phyloP scores from a whole-genome alignment of 2,329 filamentous ascomycete species.

The Venturia carpophila region DNA sequence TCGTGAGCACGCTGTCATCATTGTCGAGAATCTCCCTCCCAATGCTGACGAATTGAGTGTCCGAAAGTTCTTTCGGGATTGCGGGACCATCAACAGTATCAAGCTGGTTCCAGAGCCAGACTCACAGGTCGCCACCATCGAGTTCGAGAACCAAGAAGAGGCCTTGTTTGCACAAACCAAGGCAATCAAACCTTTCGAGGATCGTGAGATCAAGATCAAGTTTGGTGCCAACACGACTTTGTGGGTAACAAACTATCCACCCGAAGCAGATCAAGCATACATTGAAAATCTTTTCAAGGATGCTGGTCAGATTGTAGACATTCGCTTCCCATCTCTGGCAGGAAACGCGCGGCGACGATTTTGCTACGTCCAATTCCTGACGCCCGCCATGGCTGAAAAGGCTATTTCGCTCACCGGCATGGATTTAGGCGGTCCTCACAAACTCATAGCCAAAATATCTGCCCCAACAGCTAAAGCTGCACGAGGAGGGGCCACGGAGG shows the following conservation, averaged over 20 bases:
- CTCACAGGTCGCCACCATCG: slow-evolving; percentile 65
- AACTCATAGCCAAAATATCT: slow-evolving; percentile 72
- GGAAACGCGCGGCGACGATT: slow-evolving; percentile 84
- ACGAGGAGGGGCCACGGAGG: slow-evolving; percentile 71
- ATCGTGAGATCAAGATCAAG: slow-evolving; percentile 63
- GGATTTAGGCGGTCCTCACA: slow-evolving; percentile 58
- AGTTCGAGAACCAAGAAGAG: slow-evolving; percentile 76
- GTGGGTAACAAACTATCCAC: slow-evolving; percentile 85
- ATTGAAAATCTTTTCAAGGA: slow-evolving; percentile 55
- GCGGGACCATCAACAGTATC: slow-evolving; percentile 74
- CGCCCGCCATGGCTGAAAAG: slow-evolving; percentile 27
- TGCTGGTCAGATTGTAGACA: slow-evolving; percentile 73
- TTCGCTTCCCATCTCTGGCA: slow-evolving; percentile 87
- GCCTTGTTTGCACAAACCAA: slow-evolving; percentile 72
- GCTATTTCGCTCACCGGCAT: slow-evolving; percentile 68
- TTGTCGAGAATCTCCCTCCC: slow-evolving; percentile 67
- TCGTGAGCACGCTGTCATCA: slow-evolving; percentile 79
- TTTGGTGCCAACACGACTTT: slow-evolving; percentile 72
- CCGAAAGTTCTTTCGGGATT: slow-evolving; percentile 85
- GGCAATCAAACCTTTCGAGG: slow-evolving; percentile 70
- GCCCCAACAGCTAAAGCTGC: slow-evolving; percentile 71
- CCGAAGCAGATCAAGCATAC: slow-evolving; percentile 62
- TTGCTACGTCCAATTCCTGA: slow-evolving; percentile 88
- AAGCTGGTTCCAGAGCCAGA: slow-evolving; percentile 57
- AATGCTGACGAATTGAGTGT: slow-evolving; percentile 64